Conservation (phyloP, 305 asterid species). For the Petunia hybrid region DNA sequence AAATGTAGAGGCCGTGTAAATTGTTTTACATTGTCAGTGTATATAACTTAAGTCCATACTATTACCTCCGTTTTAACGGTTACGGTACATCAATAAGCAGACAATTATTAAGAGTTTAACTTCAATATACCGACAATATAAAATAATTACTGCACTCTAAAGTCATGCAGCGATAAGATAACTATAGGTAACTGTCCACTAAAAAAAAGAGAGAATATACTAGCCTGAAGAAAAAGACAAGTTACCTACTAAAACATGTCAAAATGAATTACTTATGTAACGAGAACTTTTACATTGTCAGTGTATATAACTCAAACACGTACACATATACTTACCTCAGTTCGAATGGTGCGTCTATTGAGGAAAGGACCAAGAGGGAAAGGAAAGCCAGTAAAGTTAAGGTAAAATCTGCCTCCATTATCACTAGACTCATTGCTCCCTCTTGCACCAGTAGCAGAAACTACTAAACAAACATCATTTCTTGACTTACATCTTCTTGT, state of each 20-base stretch:
- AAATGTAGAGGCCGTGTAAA: no score
- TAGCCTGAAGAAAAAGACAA: background rate
- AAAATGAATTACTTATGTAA: no score
- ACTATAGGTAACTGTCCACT: background rate
- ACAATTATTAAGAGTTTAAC: no score
- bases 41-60: no score
- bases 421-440: constrained; percentile 39
- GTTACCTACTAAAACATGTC: no score
- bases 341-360: constrained; percentile 79
- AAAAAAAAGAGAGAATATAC: background rate
- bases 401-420: constrained; percentile 73
- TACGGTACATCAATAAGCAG: no score
- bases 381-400: constrained; percentile 90
- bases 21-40: no score
- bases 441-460: constrained; percentile 50
- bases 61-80: no score
- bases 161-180: no score
- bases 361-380: constrained; percentile 98
- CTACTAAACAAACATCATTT: constrained; percentile 46
- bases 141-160: no score
- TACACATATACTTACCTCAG: constrained; percentile 62
- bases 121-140: no score
- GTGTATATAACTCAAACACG: background rate
- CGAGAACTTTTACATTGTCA: no score
- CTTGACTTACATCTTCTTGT: constrained; percentile 50